Base-by-base conservation (phyloP, 2,329 filamentous ascomycete species). In the Phoma sp. region DNA sequence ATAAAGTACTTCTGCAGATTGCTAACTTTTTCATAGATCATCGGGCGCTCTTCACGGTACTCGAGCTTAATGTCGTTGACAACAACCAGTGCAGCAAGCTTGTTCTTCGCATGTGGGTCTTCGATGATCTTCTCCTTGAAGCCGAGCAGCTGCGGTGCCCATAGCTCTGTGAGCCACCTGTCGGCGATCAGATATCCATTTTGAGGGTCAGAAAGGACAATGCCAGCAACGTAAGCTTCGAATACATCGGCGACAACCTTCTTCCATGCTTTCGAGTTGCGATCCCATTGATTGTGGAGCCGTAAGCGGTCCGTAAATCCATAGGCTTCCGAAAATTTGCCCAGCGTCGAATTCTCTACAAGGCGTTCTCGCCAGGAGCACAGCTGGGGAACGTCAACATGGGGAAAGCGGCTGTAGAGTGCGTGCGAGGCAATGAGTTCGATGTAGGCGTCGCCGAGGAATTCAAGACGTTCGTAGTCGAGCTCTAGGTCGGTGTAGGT, bases 201-300 rank as follows among this genome's bases (percentile, higher is more conserved):
- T 7, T 77, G 74, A 0, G 85, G 81, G 64, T 92, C 84, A 1
- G 88, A 87, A 2, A 91, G 77, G 28, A 96, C 83, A 5, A 93
- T 76, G 3, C 89, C 93, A 7, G 90, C 93, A 14, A 96, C 85
- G 64, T 96, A 97, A 0, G 93, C 90, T 73, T 98, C 93, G 65
- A 97, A 96, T 15, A 97, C 83, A 69, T 98, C 93, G 7, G 88
- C 93, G 50, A 90, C 81, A 9, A 92, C 86, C 74, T 97, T 97
- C 12, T 79, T 83, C 67, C 46, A 76, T 47, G 26, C 69, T 65
- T 65, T 73, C 18, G 55, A 65, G 36, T 66, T 65, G 10, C 59
- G 54, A 46, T 75, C 65, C 59, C 59, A 64, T 39, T 73, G 49
- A 12, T 69, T 67, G 5, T 66, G 69, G 83, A 88, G 77, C 23